Evolutionary conservation across 2,329 filamentous ascomycete genomes (phyloP).

Genomic region (Blastomyces emzantsi): DNA sequence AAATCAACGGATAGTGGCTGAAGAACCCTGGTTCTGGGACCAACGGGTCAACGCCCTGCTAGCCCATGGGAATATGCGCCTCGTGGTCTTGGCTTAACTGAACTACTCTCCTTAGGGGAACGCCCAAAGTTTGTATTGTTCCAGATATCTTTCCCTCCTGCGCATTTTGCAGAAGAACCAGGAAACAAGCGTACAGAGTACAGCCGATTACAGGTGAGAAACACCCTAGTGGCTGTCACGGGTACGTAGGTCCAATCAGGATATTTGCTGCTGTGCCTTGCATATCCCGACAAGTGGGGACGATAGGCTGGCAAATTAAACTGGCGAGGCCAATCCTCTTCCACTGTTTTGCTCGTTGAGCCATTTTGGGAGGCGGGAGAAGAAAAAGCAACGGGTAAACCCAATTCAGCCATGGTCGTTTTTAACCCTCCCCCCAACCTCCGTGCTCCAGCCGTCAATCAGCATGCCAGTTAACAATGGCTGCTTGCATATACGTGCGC

Average conservation of each 20-base stretch:
- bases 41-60: constrained; percentile 6
- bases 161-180: background rate
- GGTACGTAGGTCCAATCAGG: background rate
- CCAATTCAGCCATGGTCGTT: background rate
- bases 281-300: background rate
- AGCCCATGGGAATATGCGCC: background rate
- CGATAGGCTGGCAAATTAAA: background rate
- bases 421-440: background rate
- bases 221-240: background rate
- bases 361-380: background rate
- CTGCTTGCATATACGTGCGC: background rate
- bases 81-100: constrained; percentile 2
- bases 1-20: constrained; percentile 5
- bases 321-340: background rate
- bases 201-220: background rate
- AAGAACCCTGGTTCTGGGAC: constrained; percentile 6
- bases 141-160: background rate
- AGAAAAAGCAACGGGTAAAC: background rate
- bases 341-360: background rate
- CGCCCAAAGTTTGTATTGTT: constrained; percentile 1
- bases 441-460: background rate
- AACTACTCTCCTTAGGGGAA: background rate
- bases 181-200: background rate
- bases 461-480: background rate
- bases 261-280: background rate